A percentile compares a stretch with the other conserved stretches of the same genome.
These are phyloP conservation scores for Rhazya stricta DNA, from an alignment of 257 asterid genomes.

Conservation along the genomic window DNA sequence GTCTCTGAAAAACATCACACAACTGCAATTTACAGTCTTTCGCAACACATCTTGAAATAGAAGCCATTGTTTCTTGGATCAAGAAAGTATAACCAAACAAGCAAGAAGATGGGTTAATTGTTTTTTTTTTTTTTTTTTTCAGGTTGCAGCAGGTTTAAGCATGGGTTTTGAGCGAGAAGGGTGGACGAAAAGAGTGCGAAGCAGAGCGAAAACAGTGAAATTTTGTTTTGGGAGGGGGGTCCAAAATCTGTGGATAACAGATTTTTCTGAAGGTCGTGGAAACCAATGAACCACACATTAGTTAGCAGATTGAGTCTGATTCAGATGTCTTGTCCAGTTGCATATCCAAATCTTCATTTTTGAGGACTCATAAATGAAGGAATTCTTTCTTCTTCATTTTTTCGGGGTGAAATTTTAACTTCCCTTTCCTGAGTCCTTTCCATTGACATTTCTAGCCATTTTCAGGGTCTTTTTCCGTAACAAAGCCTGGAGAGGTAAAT, in stretches of 20 bases:
- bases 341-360: background rate
- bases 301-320: conserved; percentile 6
- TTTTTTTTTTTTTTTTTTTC: background rate
- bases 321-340: background rate
- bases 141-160: background rate
- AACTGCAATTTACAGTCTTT: conserved; percentile 29
- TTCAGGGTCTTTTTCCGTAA: too few relatives aligned
- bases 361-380: background rate
- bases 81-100: conserved; percentile 2
- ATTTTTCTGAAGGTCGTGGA: conserved; percentile 20
- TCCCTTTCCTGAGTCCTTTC: background rate
- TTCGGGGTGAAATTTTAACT: too few relatives aligned
- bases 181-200: conserved; percentile 9
- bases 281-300: conserved; percentile 26
- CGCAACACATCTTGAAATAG: conserved; percentile 36
- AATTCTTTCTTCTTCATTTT: background rate
- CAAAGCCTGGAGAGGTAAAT: too few relatives aligned
- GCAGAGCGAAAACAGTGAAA: background rate
- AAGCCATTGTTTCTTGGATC: conserved; percentile 23
- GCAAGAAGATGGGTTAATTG: background rate
- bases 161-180: conserved; percentile 14
- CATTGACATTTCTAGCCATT: background rate
- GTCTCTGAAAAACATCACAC: conserved; percentile 18
- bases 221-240: background rate
- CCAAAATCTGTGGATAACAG: conserved; percentile 11